Percentiles rank a stretch among this genome's conserved stretches.
phyloP scores from a whole-genome alignment of 108 stramenopile genomes.

The Pseudonitzschia delicatissima region DNA sequence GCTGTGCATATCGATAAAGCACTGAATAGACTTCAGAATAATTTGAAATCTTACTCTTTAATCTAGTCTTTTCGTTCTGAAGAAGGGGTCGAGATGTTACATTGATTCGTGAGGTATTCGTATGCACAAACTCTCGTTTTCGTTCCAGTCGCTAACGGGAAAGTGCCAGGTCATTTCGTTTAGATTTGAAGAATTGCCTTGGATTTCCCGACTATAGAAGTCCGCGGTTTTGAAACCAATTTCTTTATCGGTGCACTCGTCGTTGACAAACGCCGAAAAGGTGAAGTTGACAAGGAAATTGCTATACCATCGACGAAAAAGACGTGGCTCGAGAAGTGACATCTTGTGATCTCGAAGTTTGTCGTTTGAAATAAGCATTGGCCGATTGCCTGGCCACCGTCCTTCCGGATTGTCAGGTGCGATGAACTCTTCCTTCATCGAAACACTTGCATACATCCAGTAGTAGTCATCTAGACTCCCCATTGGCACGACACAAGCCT shows the following conservation, averaged over 20 bases:
- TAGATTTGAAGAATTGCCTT: constrained; percentile 42
- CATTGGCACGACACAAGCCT: constrained; percentile 57
- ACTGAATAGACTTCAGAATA: constrained; percentile 8
- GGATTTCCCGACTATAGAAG: constrained; percentile 87
- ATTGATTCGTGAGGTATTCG: constrained; percentile 57
- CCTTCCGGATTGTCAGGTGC: constrained; percentile 45
- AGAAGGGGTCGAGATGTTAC: too few relatives aligned
- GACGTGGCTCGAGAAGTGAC: constrained; percentile 68
- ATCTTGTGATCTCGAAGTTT: constrained; percentile 85
- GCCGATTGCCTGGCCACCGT: constrained; percentile 74
- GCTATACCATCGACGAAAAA: constrained; percentile 85
- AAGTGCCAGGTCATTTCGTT: constrained; percentile 69
- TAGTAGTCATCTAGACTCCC: constrained; percentile 80
- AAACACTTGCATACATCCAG: constrained; percentile 84
- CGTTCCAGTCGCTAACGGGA: constrained; percentile 78
- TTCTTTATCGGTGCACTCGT: constrained; percentile 55
- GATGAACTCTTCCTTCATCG: constrained; percentile 54
- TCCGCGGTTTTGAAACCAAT: constrained; percentile 74
- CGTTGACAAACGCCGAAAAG: constrained; percentile 70
- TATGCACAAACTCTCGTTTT: constrained; percentile 67
- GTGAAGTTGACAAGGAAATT: constrained; percentile 78
- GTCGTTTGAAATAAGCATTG: constrained; percentile 82
- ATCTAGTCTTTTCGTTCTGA: not conserved
- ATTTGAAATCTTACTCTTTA: not conserved
- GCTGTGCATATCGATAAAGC: constrained; percentile 37